Conservation (phyloP, 345 rosid genomes). For the Corchorus olitorius region DNA sequence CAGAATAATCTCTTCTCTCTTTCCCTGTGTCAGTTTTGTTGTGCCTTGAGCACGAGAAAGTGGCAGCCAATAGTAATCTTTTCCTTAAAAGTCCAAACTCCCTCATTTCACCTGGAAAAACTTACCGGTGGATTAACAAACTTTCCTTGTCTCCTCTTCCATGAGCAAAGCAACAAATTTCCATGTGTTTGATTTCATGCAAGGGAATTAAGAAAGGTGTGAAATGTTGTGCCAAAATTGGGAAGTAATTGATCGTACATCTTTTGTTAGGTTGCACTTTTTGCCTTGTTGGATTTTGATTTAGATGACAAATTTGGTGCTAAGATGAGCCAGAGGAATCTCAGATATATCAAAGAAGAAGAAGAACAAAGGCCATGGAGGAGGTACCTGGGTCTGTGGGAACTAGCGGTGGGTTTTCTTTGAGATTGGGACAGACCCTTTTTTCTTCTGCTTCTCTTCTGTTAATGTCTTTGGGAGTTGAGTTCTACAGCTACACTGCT, state of each 20-base stretch:
- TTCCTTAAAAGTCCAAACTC: background rate
- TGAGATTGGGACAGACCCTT: conserved; percentile 76
- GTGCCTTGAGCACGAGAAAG: background rate
- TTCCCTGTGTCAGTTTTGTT: background rate
- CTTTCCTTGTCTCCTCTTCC: background rate
- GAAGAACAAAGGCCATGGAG: conserved; percentile 45
- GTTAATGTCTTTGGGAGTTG: conserved; percentile 81
- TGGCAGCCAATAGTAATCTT: background rate
- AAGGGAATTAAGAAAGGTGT: background rate
- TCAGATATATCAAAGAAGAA: conserved; percentile 7
- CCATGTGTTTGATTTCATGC: background rate
- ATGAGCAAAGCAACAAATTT: background rate
- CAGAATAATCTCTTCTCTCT: too few species aligned
- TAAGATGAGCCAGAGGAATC: conserved; percentile 6
- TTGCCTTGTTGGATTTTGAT: background rate
- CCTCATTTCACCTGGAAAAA: conserved; percentile 9
- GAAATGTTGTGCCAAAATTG: background rate
- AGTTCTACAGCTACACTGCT: conserved; percentile 86
- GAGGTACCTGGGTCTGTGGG: conserved; percentile 77
- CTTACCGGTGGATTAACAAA: background rate
- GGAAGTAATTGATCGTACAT: background rate
- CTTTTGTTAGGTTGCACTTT: background rate
- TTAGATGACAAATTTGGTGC: conserved; percentile 23
- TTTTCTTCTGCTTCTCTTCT: conserved; percentile 85
- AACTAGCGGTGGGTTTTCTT: conserved; percentile 69